Conservation (phyloP, 225 moss, liverwort and hornwort genomes). For the Neckera pumila region DNA sequence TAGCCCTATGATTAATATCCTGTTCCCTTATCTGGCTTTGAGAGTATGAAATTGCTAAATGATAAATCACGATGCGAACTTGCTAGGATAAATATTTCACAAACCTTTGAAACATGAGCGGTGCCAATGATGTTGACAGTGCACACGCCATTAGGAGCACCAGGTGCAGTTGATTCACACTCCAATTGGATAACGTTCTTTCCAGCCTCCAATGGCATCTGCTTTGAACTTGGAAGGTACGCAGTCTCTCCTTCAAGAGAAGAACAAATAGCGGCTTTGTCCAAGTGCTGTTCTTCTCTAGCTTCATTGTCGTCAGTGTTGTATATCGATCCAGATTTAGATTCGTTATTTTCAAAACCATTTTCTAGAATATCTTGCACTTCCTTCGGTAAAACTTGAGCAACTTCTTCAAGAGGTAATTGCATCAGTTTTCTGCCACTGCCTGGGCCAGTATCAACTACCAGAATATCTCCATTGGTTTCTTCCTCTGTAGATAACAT, state of each 20-base stretch:
- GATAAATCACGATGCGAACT: background rate
- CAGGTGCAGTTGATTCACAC: constrained; percentile 35
- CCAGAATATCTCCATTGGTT: background rate
- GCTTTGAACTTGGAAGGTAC: background rate
- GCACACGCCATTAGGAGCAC: constrained; percentile 43
- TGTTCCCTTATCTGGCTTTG: background rate
- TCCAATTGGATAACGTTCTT: constrained; percentile 34
- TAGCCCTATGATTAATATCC: background rate
- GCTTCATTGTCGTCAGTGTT: background rate
- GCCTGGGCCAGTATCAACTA: background rate
- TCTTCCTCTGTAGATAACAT: background rate
- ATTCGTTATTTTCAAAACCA: background rate
- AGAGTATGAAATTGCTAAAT: background rate
- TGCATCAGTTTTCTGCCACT: background rate
- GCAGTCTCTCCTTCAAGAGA: constrained; percentile 5
- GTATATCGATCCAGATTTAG: background rate
- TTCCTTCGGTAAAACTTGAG: background rate
- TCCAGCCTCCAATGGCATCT: constrained; percentile 17
- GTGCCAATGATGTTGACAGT: constrained; percentile 50
- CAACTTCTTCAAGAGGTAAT: background rate
- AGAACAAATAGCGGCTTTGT: background rate
- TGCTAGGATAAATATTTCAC: background rate
- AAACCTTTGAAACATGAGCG: constrained; percentile 77
- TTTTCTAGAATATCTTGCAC: background rate
- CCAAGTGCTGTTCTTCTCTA: background rate